phyloP scores from a whole-genome alignment of 2,329 filamentous ascomycete genomes.

The Scedosporium minutisporum region DNA sequence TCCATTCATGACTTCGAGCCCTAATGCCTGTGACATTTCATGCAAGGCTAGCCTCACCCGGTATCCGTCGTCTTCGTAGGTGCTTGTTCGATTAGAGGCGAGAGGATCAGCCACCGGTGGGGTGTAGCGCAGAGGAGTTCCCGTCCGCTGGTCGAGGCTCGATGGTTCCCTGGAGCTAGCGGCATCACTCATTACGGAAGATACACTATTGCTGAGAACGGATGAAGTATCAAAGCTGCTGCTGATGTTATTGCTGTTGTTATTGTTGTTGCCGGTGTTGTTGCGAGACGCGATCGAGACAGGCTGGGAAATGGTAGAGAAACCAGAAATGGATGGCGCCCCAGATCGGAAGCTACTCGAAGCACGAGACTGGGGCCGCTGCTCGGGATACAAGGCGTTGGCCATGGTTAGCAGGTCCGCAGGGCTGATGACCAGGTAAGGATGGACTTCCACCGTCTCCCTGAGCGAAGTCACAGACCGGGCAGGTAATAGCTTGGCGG shows the following conservation, averaged over 20 bases:
- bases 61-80: slow-evolving; percentile 55
- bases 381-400: slow-evolving; percentile 74
- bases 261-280: slow-evolving; percentile 25
- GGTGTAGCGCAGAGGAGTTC: slow-evolving; percentile 44
- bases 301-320: slow-evolving; percentile 56
- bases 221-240: slow-evolving; percentile 52
- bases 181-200: slow-evolving; percentile 61
- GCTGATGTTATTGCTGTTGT: too few relatives aligned
- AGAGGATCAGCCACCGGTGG: slow-evolving; percentile 38
- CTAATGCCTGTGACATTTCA: slow-evolving; percentile 59
- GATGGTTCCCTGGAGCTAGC: slow-evolving; percentile 57
- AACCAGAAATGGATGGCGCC: slow-evolving; percentile 59
- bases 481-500: slow-evolving; percentile 56
- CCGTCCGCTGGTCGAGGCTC: slow-evolving; percentile 43
- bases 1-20: slow-evolving; percentile 54
- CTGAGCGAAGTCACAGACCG: slow-evolving; percentile 62
- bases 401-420: slow-evolving; percentile 72
- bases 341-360: slow-evolving; percentile 55
- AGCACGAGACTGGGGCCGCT: slow-evolving; percentile 52
- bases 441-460: slow-evolving; percentile 70
- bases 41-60: slow-evolving; percentile 58
- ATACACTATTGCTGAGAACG: slow-evolving; percentile 62
- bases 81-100: slow-evolving; percentile 33
- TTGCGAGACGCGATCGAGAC: slow-evolving; percentile 50
- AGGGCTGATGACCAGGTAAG: slow-evolving; percentile 70